Base-by-base conservation (phyloP, 306 rosid species). In the Rosa lucieae region DNA sequence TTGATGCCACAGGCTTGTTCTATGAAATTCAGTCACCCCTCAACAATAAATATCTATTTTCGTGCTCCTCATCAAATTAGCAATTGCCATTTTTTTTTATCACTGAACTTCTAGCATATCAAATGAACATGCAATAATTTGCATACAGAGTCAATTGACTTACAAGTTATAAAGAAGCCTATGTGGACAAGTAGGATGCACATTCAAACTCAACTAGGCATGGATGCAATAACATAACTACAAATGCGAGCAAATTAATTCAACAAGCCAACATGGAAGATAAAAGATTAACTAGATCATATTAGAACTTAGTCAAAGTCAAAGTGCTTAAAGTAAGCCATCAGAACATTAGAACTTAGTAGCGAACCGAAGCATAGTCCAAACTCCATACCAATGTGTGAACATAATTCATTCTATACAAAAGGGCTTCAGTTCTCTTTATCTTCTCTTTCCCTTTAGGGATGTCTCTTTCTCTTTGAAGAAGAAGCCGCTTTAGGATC, bases 401-500 rank as follows among this genome's bases (percentile, higher is more conserved):
- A 37, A 20, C 72, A 67, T 39, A 49, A 49, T 67, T 40, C 70
- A 65, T 5, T 17, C 48, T 39, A 39, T 17, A 67, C 47, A 67
- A 37, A 67, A 17, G n/a, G 2, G 26, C 12, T 39, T 8, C 26
- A 39, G 26, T 3, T 20, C 32, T 11, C 7, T 18, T 39, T 39
- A 18, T n/a, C 48, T 40, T 40, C 72, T 67, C 49, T 67, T 20
- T 56, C 6, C 10, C 5, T 17, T 32, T 32, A 32, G 37, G 37
- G 37, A 32, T 32, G 37, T 39, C n/a, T 67, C 71, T 40, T 67
- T 43, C 71, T 67, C 49, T 67, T 67, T 37, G 46, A 66, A 67
- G 71, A 39, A 67, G 48, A 8, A 39, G 72, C 47, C 40, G 48
- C 48, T 18, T 67, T 67, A 7, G 44, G 70, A 63, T 84, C 94